Evolutionary conservation across 495 filamentous ascomycete species (phyloP).

Genomic region (Cudoniella acicularis): DNA sequence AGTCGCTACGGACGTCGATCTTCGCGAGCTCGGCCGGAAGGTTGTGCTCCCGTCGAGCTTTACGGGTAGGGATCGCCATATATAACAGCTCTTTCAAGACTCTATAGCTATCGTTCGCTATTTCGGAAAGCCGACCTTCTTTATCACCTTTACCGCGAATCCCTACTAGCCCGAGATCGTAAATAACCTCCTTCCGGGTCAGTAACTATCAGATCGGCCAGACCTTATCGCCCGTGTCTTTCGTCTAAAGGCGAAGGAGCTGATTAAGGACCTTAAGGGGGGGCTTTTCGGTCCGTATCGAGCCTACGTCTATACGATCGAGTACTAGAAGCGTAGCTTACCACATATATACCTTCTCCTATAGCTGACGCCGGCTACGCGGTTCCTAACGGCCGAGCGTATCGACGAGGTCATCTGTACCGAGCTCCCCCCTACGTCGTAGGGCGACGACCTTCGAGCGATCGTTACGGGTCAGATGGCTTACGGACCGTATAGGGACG

Average conservation of each 20-base stretch:
- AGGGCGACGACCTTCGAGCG: neutral
- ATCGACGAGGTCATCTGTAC: slow-evolving; percentile 8
- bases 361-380: neutral
- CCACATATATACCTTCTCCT: slow-evolving; percentile 12
- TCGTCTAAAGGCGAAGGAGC: slow-evolving; percentile 11
- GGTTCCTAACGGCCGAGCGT: neutral
- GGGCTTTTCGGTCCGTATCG: slow-evolving; percentile 12
- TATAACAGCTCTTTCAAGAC: slow-evolving; percentile 15
- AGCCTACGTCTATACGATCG: slow-evolving; percentile 17
- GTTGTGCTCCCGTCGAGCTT: slow-evolving; percentile 11
- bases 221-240: slow-evolving; percentile 16
- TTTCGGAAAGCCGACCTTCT: slow-evolving; percentile 16
- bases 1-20: neutral
- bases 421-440: slow-evolving; percentile 1
- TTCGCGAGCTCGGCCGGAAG: neutral
- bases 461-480: slow-evolving; percentile 1
- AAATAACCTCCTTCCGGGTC: slow-evolving; percentile 1
- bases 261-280: slow-evolving; percentile 12
- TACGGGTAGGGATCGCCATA: slow-evolving; percentile 5
- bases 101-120: slow-evolving; percentile 18
- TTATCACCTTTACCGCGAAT: slow-evolving; percentile 22
- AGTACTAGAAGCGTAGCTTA: slow-evolving; percentile 17
- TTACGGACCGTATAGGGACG: slow-evolving; percentile 1
- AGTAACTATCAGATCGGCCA: slow-evolving; percentile 5
- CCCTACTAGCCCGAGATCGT: slow-evolving; percentile 16